phyloP scores from a whole-genome alignment of 345 rosid species.

The Rhizophora mangle region DNA sequence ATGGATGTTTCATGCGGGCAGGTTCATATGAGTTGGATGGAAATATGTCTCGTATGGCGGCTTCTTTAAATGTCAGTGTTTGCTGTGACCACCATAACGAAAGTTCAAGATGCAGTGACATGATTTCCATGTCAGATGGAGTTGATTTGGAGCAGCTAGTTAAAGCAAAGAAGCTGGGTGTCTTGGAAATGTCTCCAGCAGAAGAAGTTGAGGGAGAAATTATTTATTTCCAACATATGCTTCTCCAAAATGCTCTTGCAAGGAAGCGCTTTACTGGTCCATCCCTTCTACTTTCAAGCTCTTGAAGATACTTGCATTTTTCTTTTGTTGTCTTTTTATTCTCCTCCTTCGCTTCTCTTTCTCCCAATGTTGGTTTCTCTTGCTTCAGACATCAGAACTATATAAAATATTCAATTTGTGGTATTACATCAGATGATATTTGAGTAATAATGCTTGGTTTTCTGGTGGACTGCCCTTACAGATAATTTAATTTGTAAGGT shows the following conservation, averaged over 20 bases:
- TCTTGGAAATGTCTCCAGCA: conserved; percentile 56
- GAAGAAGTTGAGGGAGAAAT: conserved; percentile 98
- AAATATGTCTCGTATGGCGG: conserved; percentile 46
- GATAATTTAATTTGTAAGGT: conserved; percentile 64
- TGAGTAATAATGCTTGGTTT: no score
- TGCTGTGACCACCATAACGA: conserved; percentile 38
- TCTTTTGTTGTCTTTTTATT: background rate
- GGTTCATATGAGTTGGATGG: conserved; percentile 37
- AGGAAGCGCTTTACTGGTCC: conserved; percentile 62
- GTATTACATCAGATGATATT: no score
- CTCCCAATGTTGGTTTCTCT: no score
- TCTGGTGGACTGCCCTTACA: conserved; percentile 22
- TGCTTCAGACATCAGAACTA: no score
- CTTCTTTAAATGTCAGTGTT: conserved; percentile 39
- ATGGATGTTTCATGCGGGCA: conserved; percentile 28
- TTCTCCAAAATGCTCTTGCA: conserved; percentile 56
- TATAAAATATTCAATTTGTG: no score
- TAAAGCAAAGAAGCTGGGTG: conserved; percentile 49
- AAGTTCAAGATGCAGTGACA: conserved; percentile 33
- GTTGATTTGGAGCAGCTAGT: conserved; percentile 32
- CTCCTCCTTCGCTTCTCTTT: no score
- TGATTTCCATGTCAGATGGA: conserved; percentile 21
- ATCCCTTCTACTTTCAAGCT: background rate
- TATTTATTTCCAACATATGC: conserved; percentile 62
- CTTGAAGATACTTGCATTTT: background rate